A percentile compares a stretch with the other conserved stretches of the same genome.
Evolutionary conservation across 768 basidiomycete species (phyloP).

Genomic region (Chalciporus chontae): DNA sequence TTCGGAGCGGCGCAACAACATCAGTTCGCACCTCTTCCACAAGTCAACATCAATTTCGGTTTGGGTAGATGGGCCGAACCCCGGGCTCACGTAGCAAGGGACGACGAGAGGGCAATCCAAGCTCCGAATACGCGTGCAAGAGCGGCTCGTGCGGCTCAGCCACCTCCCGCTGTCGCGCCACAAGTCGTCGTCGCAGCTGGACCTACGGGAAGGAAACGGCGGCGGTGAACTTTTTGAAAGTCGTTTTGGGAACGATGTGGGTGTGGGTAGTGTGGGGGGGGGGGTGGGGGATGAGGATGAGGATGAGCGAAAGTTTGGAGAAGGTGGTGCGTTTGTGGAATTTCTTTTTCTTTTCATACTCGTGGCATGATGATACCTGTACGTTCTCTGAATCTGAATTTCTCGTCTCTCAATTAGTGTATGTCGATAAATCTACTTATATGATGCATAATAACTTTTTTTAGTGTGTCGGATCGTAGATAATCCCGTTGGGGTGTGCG

Average conservation of each 20-base stretch:
- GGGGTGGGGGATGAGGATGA: too few species aligned
- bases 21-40: constrained; percentile 1
- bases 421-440: constrained; percentile 4
- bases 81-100: not conserved
- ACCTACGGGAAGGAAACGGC: not conserved
- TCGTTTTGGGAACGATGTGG: too few species aligned
- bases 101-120: not conserved
- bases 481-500: too few species aligned
- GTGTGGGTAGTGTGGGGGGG: too few species aligned
- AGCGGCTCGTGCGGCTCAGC: not conserved
- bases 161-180: not conserved
- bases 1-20: constrained; percentile 18
- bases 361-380: too few species aligned
- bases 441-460: not conserved
- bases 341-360: too few species aligned
- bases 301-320: not conserved
- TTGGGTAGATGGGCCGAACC: not conserved
- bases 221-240: not conserved
- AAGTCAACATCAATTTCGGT: not conserved
- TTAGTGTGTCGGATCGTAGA: too few species aligned
- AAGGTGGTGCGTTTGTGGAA: not conserved
- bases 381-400: too few species aligned
- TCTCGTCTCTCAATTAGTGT: not conserved
- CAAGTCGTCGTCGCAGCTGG: not conserved
- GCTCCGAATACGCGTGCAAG: not conserved